Conservation (phyloP, 345 rosid genomes). For the Noccaea bulbosa region DNA sequence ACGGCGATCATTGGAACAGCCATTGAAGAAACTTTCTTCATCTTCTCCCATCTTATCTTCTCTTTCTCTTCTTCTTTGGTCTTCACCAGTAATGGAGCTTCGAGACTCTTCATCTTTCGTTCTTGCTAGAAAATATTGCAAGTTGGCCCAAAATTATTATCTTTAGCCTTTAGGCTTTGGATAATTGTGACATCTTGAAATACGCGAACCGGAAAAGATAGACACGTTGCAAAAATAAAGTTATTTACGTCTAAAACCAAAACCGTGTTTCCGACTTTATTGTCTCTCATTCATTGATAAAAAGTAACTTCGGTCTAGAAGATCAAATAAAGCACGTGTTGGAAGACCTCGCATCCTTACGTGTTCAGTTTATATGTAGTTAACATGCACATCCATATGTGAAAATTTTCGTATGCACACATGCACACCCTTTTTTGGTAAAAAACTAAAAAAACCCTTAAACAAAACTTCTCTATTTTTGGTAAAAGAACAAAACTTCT, state of each 20-base stretch:
- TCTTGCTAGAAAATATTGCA: slow-evolving; percentile 12
- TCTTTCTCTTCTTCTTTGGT: slow-evolving; percentile 23
- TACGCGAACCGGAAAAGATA: not conserved
- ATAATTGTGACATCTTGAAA: not conserved
- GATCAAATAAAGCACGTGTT: too few species aligned
- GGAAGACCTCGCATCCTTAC: not conserved
- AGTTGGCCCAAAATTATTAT: slow-evolving; percentile 19
- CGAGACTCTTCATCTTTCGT: slow-evolving; percentile 19
- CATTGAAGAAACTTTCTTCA: slow-evolving; percentile 43
- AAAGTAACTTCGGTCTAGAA: not conserved
- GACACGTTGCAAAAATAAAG: slow-evolving; percentile 11
- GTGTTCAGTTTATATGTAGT: too few species aligned
- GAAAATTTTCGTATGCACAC: too few species aligned
- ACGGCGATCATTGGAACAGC: slow-evolving; percentile 48
- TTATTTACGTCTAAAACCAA: not conserved
- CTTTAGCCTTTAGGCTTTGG: not conserved
- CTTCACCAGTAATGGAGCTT: slow-evolving; percentile 35
- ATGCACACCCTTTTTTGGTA: too few species aligned
- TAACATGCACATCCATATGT: too few species aligned
- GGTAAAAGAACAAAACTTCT: too few species aligned
- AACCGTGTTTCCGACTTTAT: slow-evolving; percentile 32
- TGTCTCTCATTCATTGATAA: not conserved
- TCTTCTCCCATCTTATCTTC: slow-evolving; percentile 40
- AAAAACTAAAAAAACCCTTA: too few species aligned
- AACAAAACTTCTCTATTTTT: too few species aligned